Base-by-base conservation (phyloP, 2,329 filamentous ascomycete species). In the Colletotrichum liriopes region DNA sequence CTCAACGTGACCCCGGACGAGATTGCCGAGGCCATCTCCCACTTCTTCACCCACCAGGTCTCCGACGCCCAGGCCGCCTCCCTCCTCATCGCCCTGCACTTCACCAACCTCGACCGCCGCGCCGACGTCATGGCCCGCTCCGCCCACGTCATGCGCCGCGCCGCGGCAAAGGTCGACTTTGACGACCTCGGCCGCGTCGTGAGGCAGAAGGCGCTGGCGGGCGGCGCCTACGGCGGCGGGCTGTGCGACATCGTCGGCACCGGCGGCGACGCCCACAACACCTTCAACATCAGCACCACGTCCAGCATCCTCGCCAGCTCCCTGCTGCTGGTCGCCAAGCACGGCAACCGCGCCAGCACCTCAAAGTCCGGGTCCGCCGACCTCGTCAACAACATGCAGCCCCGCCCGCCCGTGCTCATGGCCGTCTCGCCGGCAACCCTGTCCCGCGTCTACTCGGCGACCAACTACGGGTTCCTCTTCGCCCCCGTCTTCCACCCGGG, bases 221-320 rank as follows among this genome's bases (percentile, higher is more conserved):
- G 94, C 78, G 95, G 95, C 9, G 84, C 83, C 11, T 99, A 99
- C 81, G 80, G 85, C 14, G 96, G 96, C 74, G 96, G 96, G 5
- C 84, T 99, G 86, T 91, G 95, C 81, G 96, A 99, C 82, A 98
- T 99, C 81, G 96, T 99, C 71, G 96, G 96, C 76, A 99, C 96
- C 9, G 96, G 96, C 76, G 96, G 96, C 79, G 96, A 99, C 85
- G 93, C 93, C 26, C 95, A 98, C 87, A 94, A 97, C 82, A 99
- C 96, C 43, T 99, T 98, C 90, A 99, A 99, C 82, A 96, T 99
- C 81, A 96, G 93, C 77, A 99, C 96, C 5, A 98, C 96, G 8
- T 91, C 96, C 2, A 98, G 95, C 23, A 98, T 99, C 79, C 86
- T 99, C 60, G 94, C 94, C 58, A 97, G 95, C 7, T 91, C 95